A percentile compares a stretch with the other conserved stretches of the same genome.
These are phyloP conservation scores for Drechslerella stenobrocha DNA, from an alignment of 2,329 filamentous ascomycete genomes.

Conservation along the genomic window DNA sequence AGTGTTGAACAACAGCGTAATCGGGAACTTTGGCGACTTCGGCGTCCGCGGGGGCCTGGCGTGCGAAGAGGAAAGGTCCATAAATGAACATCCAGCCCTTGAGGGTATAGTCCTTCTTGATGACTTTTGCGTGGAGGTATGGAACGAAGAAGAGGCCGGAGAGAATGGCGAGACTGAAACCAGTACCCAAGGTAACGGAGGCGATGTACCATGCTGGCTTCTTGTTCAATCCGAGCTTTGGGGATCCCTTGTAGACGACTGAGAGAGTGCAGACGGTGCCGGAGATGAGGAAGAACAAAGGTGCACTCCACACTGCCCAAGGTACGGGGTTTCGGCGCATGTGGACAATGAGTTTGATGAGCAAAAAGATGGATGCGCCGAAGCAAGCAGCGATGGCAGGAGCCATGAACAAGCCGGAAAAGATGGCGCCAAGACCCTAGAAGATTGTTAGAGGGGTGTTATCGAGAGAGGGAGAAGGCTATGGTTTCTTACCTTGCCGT, in stretches of 20 bases:
- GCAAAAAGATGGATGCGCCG: slow-evolving; percentile 67
- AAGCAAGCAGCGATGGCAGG: slow-evolving; percentile 64
- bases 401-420: slow-evolving; percentile 71
- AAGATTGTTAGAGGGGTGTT: background rate
- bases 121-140: slow-evolving; percentile 64
- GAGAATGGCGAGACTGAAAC: slow-evolving; percentile 60
- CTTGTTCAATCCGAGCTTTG: slow-evolving; percentile 66
- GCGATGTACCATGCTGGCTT: slow-evolving; percentile 71
- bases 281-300: slow-evolving; percentile 76
- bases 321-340: slow-evolving; percentile 66
- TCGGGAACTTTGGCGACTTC: slow-evolving; percentile 67
- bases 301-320: slow-evolving; percentile 73
- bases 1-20: slow-evolving; percentile 74
- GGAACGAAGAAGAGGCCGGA: slow-evolving; percentile 63
- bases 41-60: slow-evolving; percentile 55
- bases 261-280: slow-evolving; percentile 74
- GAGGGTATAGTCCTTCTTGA: slow-evolving; percentile 66
- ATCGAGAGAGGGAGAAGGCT: background rate
- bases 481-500: slow-evolving; percentile 53
- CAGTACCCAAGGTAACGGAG: slow-evolving; percentile 60
- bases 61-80: slow-evolving; percentile 61
- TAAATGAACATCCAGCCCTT: slow-evolving; percentile 62
- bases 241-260: slow-evolving; percentile 79
- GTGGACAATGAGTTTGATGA: slow-evolving; percentile 71
- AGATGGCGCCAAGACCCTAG: slow-evolving; percentile 71